Base-by-base conservation (phyloP, 495 filamentous ascomycete species). In the Echria macrotheca region DNA sequence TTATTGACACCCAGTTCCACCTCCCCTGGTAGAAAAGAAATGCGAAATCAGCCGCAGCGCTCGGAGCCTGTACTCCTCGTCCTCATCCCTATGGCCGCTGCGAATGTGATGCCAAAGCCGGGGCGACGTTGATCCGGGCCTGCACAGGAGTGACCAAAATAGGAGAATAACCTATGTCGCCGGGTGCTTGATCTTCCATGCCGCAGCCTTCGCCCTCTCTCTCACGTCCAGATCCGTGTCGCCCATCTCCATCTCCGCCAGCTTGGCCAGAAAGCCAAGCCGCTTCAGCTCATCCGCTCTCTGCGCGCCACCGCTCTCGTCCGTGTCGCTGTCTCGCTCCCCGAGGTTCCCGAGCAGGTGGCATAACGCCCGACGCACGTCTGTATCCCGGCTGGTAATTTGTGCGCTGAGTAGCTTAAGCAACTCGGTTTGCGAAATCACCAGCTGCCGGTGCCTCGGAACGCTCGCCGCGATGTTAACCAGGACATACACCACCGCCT, bases 341-440 rank as follows among this genome's bases (percentile, higher is more conserved):
- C 82, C 83, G 35, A 98, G 72, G 55, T 96, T 96, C 55, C 80
- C 87, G 14, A 91, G 76, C 21, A 93, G 70, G 79, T 88, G 91
- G 31, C 84, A 85, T 49, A 90, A 80, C 33, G 83, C 84, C 18
- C 74, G 72, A 12, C 91, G 81, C 3, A 98, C 82, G 5, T 83
- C 76, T 5, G 75, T 78, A 51, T 83, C 74, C 28, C 76, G 73
- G 64, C 90, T 87, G 40, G 71, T 77, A 60, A 93, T 85, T 35
- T 95, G 84, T 26, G 76, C 75, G 22, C 84, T 76, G 18, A 98
- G 69, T n/a, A 85, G 68, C 50, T 69, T 73, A 15, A 83, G 61
- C 19, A 83, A 49, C 26, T 79, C 76, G 3, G 70, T 76, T 51
- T 81, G 77, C 25, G 78, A 67, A 10, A 81, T 70, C 0, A 82